phyloP scores from a whole-genome alignment of 1,284 basidiomycete genomes.

The Trichosporon inkin region DNA sequence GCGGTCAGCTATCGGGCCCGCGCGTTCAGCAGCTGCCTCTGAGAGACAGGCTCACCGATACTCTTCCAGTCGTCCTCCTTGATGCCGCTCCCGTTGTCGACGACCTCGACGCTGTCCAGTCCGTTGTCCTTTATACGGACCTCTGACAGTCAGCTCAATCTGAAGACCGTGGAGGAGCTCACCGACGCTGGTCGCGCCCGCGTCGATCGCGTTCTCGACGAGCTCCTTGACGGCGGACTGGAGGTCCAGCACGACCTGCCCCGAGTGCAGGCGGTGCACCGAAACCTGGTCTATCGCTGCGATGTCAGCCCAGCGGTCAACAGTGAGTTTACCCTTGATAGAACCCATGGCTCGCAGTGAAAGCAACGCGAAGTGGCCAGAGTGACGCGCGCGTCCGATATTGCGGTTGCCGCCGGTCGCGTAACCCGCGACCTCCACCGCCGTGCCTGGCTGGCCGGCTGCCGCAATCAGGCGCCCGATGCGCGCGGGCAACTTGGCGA shows the following conservation, averaged over 20 bases:
- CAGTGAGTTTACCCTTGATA: conserved; percentile 10
- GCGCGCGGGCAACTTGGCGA: neutral
- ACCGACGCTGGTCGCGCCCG: conserved; percentile 83
- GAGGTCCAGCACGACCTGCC: conserved; percentile 91
- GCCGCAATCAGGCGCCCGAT: too few relatives aligned
- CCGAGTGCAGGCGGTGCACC: conserved; percentile 81
- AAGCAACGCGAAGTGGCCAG: neutral
- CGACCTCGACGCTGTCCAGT: conserved; percentile 76
- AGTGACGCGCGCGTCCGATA: neutral
- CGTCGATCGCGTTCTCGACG: conserved; percentile 93
- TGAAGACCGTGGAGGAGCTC: conserved; percentile 30
- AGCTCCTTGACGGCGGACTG: conserved; percentile 94
- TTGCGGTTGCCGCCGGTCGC: conserved; percentile 11
- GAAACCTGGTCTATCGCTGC: conserved; percentile 68
- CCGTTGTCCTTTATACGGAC: conserved; percentile 88
- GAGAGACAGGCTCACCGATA: conserved; percentile 57
- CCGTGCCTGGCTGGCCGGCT: conserved; percentile 3
- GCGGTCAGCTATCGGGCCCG: conserved; percentile 1
- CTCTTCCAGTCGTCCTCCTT: conserved; percentile 67
- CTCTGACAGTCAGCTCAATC: conserved; percentile 56
- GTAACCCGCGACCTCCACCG: conserved; percentile 15
- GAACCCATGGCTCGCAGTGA: conserved; percentile 3
- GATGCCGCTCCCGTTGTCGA: conserved; percentile 91
- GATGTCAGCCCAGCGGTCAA: neutral
- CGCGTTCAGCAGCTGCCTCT: neutral